Conservation (phyloP, 768 basidiomycete genomes). For the Paxillus rubicundulus region DNA sequence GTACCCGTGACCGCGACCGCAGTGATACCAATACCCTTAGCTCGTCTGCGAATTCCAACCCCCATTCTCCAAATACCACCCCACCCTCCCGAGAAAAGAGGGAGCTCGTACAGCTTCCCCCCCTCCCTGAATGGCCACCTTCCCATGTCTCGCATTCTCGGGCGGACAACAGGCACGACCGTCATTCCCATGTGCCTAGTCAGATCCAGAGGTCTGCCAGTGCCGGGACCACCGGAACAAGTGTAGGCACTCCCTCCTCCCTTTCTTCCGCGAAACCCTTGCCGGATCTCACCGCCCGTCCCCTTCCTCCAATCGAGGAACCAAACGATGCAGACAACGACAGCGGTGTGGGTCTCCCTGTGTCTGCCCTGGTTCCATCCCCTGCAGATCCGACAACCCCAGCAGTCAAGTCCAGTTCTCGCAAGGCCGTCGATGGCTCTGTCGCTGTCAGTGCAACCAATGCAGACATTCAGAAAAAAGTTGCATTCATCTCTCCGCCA, state of each 20-base stretch:
- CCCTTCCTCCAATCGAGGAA: conserved; percentile 48
- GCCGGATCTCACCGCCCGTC: conserved; percentile 57
- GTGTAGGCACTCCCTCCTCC: conserved; percentile 42
- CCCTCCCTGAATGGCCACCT: conserved; percentile 70
- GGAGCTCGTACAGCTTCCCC: conserved; percentile 52
- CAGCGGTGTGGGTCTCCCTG: conserved; percentile 36
- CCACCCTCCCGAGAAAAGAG: conserved; percentile 51
- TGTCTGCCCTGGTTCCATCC: conserved; percentile 30
- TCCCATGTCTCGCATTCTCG: conserved; percentile 24
- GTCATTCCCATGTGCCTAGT: conserved; percentile 15
- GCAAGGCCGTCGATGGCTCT: conserved; percentile 40
- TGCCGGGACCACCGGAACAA: conserved; percentile 33
- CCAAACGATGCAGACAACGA: conserved; percentile 35
- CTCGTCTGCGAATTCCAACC: conserved; percentile 23
- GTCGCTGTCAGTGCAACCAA: conserved; percentile 22
- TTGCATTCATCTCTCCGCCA: conserved; percentile 82
- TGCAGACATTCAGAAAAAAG: conserved; percentile 73
- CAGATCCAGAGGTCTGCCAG: conserved; percentile 31
- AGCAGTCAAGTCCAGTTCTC: conserved; percentile 31
- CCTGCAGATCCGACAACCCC: conserved; percentile 19
- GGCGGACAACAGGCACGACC: conserved; percentile 14
- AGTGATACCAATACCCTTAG: conserved; percentile 34
- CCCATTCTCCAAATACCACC: conserved; percentile 23
- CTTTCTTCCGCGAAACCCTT: conserved; percentile 64
- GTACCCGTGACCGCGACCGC: conserved; percentile 26